Percentiles rank a stretch among this genome's conserved stretches.
Conservation (phyloP, 2,329 filamentous ascomycete genomes). For the Corniculantispora saksenae region DNA sequence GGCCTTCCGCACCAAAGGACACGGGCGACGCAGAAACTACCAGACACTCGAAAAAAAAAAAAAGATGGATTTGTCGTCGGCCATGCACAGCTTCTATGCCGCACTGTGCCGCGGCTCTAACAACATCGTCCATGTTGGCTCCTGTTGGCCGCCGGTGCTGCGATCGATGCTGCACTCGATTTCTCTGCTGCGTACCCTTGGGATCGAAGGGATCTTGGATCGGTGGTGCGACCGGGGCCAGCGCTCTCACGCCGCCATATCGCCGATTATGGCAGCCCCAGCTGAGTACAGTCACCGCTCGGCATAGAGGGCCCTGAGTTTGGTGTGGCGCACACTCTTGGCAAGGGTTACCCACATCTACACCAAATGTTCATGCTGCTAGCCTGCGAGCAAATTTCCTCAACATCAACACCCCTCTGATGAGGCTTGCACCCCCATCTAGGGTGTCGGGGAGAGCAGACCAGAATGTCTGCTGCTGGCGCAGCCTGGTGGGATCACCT, state of each 20-base stretch:
- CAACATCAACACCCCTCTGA: not conserved
- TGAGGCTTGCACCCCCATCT: not conserved
- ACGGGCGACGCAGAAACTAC: not conserved
- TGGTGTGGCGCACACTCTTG: not conserved
- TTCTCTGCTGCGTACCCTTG: not conserved
- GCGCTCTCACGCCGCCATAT: conserved; percentile 13
- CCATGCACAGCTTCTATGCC: not conserved
- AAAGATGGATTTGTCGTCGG: not conserved
- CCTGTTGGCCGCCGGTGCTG: not conserved
- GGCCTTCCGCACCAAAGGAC: not conserved
- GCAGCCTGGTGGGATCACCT: not conserved
- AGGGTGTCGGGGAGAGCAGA: not conserved
- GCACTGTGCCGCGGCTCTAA: not conserved
- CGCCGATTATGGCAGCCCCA: conserved; percentile 17
- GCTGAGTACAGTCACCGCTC: conserved; percentile 14
- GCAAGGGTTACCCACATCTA: not conserved
- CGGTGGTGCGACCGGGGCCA: conserved; percentile 15
- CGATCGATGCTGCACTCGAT: not conserved
- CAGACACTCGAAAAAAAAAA: not conserved
- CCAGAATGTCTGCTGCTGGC: not conserved
- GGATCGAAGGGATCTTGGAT: conserved; percentile 14
- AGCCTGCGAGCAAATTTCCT: not conserved
- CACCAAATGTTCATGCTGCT: not conserved
- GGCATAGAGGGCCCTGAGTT: not conserved
- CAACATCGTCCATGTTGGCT: not conserved